Evolutionary conservation across 805 yeast genomes (phyloP).

Genomic region (Kluyveromyces aestuarii): DNA sequence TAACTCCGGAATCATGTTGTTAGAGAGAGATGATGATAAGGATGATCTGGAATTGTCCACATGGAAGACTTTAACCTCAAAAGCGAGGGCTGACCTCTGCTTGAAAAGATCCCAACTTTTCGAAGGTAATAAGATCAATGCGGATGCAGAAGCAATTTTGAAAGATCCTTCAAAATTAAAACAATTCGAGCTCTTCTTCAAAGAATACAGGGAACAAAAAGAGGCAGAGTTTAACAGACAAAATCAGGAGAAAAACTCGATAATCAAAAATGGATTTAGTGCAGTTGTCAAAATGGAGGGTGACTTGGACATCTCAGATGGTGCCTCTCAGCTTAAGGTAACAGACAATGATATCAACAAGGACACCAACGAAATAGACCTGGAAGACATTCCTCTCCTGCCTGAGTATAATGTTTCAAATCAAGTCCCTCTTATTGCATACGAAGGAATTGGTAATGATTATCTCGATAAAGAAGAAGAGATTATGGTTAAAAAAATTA

Average conservation of each 20-base stretch:
- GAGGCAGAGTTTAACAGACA: slow-evolving; percentile 20
- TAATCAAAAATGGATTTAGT: slow-evolving; percentile 33
- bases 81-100: slow-evolving; percentile 68
- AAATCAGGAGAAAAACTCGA: slow-evolving; percentile 25
- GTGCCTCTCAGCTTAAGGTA: slow-evolving; percentile 4
- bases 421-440: slow-evolving; percentile 60
- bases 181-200: slow-evolving; percentile 33
- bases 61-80: slow-evolving; percentile 80
- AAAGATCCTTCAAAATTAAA: slow-evolving; percentile 63
- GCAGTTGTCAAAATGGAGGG: slow-evolving; percentile 29
- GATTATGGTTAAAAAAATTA: slow-evolving; percentile 32
- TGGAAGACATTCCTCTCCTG: slow-evolving; percentile 50
- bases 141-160: slow-evolving; percentile 59
- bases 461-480: slow-evolving; percentile 38
- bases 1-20: slow-evolving; percentile 34
- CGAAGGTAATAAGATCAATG: slow-evolving; percentile 46
- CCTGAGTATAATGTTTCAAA: slow-evolving; percentile 81
- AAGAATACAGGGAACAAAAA: slow-evolving; percentile 24
- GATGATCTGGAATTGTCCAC: slow-evolving; percentile 69
- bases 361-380: slow-evolving; percentile 37
- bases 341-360: slow-evolving; percentile 25
- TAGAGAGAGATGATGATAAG: slow-evolving; percentile 47
- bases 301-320: slow-evolving; percentile 9
- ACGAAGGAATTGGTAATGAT: slow-evolving; percentile 43
- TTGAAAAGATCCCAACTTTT: slow-evolving; percentile 59